Evolutionary conservation across 108 stramenopile genomes (phyloP).

Genomic region (Pseudonitzschia delicatissima): DNA sequence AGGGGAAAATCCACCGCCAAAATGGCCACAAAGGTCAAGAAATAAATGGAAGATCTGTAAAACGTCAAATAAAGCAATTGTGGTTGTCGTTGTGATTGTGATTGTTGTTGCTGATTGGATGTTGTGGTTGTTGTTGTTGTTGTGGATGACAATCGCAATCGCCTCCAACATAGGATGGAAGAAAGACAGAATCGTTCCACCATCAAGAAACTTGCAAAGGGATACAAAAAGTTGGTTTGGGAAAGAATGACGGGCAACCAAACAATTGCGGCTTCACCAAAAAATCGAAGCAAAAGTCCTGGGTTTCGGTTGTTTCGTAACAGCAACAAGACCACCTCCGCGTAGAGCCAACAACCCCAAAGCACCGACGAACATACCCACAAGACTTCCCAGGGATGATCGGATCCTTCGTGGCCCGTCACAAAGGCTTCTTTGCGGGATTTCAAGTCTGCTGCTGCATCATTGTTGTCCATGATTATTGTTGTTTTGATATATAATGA

Average conservation of each 20-base stretch:
- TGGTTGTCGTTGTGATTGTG: not conserved
- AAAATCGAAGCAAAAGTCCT: constrained; percentile 11
- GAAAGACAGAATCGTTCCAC: constrained; percentile 4
- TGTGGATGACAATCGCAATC: not conserved
- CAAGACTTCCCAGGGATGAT: constrained; percentile 52
- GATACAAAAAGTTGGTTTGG: constrained; percentile 51
- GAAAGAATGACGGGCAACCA: constrained; percentile 73
- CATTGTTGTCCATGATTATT: no score
- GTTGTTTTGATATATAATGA: no score
- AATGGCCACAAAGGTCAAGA: constrained; percentile 88
- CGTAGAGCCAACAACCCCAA: constrained; percentile 50
- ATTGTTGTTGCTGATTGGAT: not conserved
- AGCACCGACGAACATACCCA: constrained; percentile 61
- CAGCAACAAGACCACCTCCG: constrained; percentile 6
- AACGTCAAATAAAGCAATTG: constrained; percentile 37
- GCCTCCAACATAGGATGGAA: not conserved
- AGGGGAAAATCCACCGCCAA: constrained; percentile 90
- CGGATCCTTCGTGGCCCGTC: constrained; percentile 74
- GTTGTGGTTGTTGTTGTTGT: constrained; percentile 2
- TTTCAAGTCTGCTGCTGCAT: constrained; percentile 7
- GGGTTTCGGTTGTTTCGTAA: not conserved
- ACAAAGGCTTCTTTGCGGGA: constrained; percentile 79
- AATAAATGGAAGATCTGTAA: constrained; percentile 64
- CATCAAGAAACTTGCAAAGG: constrained; percentile 31
- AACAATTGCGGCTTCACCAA: constrained; percentile 45